Evolutionary conservation across 164 flowering plant species (phyloP), one percentile per base, ranked within the genome.

Genomic region (Aristolochia contorta): DNA sequence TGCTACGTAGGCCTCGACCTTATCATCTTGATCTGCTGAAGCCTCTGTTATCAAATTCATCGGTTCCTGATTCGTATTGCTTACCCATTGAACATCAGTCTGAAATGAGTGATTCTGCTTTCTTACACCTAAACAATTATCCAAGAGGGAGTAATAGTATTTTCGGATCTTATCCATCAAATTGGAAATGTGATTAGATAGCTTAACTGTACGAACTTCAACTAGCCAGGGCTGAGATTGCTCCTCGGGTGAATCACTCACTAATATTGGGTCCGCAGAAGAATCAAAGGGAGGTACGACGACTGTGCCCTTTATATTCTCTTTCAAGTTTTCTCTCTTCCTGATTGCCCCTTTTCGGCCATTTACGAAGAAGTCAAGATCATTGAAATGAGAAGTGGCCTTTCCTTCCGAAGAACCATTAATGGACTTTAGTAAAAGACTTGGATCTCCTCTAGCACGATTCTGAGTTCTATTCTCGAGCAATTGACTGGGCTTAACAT

Each of bases 281-380:
- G 69, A 53, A 70, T 41, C 41, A 45, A 22, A 63, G 55, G 71
- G 71, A 64, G 62, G 10, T 64, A 30, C 55, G 51, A 30, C 55
- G 51, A 68, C 60, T 56, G 61, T 54, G 14, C 67, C 57, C 64
- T 68, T 67, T 59, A 37, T 12, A 63, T 55, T 64, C 22, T 61
- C 58, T 56, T 68, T 61, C 18, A 45, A 58, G 30, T 63, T 59
- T 62, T 57, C 74, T 63, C 41, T 25, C 72, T 43, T 74, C 30
- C 63, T 61, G 16, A 58, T 24, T 61, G 63, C 41, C 47, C 69
- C 77, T 61, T 82, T 77, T 63, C 30, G 69, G 53, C 87, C 81
- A 75, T 81, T 84, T 57, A 83, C 72, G 79, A 86, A 84, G 73
- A 79, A 85, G 22, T 81, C 80, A 47, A 87, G 87, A 71, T 87